Conservation (phyloP, 805 yeast species). For the Yamadazyma takamatsuzukensis region DNA sequence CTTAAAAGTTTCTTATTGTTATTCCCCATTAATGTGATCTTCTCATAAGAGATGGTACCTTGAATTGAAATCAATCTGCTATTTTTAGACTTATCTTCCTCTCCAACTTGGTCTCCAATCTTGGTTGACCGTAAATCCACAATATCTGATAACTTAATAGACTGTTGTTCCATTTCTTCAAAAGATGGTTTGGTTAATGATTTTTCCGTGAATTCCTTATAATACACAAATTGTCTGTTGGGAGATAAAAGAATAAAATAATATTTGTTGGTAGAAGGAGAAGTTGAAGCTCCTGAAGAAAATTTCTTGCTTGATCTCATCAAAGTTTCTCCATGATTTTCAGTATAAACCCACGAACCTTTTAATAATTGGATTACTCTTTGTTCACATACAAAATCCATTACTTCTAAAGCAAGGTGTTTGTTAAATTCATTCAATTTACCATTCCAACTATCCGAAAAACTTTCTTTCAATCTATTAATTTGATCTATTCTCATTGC, state of each 20-base stretch:
- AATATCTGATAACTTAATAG: conserved; percentile 52
- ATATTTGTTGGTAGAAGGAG: conserved; percentile 21
- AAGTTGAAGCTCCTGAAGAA: conserved; percentile 2
- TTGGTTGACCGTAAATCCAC: conserved; percentile 48
- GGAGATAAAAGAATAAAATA: conserved; percentile 65
- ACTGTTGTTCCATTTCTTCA: conserved; percentile 51
- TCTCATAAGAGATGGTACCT: conserved; percentile 56
- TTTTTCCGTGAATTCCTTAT: conserved; percentile 53
- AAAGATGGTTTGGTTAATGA: conserved; percentile 49
- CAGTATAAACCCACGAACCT: conserved; percentile 79
- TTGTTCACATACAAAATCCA: conserved; percentile 72
- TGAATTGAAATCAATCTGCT: conserved; percentile 50
- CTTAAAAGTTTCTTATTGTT: conserved; percentile 43
- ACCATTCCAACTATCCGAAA: conserved; percentile 41
- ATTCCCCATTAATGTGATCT: conserved; percentile 47
- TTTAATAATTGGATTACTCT: conserved; percentile 65
- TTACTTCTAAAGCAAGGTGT: conserved; percentile 52
- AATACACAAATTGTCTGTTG: conserved; percentile 56
- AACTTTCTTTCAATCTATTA: conserved; percentile 31
- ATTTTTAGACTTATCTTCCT: conserved; percentile 41
- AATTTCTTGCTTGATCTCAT: conserved; percentile 10
- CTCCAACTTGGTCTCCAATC: conserved; percentile 33
- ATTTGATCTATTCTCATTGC: conserved; percentile 57
- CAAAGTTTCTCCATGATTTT: conserved; percentile 43
- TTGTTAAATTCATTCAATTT: conserved; percentile 48